Conservation (phyloP, 805 yeast genomes). For the Brettanomyces nanus region DNA sequence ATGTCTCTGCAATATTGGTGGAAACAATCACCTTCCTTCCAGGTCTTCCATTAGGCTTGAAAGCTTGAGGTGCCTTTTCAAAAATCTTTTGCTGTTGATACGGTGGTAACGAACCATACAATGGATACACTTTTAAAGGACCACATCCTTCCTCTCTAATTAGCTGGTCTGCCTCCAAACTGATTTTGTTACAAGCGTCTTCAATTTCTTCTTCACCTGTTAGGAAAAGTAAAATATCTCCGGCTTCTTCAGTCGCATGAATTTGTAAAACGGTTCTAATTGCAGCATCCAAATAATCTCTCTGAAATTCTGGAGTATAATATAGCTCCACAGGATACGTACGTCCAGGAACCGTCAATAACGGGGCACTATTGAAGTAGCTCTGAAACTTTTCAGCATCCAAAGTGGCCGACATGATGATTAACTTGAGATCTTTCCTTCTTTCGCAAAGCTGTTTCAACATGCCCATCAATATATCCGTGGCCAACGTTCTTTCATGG, state of each 20-base stretch:
- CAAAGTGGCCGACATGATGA: conserved; percentile 95
- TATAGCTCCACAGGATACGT: conserved; percentile 96
- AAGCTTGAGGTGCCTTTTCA: conserved; percentile 78
- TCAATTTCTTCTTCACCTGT: conserved; percentile 99
- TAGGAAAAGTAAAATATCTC: conserved; percentile 78
- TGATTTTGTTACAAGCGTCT: conserved; percentile 86
- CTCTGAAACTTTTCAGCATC: conserved; percentile 94
- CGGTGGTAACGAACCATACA: conserved; percentile 95
- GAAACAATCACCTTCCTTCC: conserved; percentile 91
- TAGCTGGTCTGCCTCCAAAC: conserved; percentile 82
- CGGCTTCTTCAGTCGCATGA: conserved; percentile 93
- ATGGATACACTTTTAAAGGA: conserved; percentile 81
- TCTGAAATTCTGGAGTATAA: conserved; percentile 94
- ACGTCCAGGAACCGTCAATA: conserved; percentile 95
- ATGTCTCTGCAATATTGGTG: conserved; percentile 96
- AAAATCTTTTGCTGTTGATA: conserved; percentile 90
- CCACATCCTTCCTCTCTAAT: conserved; percentile 87
- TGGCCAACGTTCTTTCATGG: conserved; percentile 93
- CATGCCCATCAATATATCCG: conserved; percentile 94
- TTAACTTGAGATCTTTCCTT: conserved; percentile 83
- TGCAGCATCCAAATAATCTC: conserved; percentile 91
- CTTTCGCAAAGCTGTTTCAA: conserved; percentile 72
- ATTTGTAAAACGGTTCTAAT: conserved; percentile 92
- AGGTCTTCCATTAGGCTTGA: conserved; percentile 71
- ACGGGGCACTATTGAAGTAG: conserved; percentile 86